Evolutionary conservation across 2,329 filamentous ascomycete genomes (phyloP).

Genomic region (Colletotrichum cuscutae): DNA sequence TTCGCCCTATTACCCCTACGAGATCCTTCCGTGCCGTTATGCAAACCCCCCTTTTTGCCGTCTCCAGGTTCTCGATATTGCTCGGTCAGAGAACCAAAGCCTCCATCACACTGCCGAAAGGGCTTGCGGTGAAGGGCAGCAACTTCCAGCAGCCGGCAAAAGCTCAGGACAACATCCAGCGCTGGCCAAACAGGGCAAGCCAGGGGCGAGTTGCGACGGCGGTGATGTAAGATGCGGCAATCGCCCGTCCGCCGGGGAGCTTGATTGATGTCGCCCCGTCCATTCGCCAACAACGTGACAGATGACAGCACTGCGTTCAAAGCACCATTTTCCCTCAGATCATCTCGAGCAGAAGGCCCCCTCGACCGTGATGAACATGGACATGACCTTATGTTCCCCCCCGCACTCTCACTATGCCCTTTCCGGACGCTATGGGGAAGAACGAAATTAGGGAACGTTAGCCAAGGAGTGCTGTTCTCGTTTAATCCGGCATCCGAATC

Average conservation of each 20-base stretch:
- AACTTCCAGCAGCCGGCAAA: too few species aligned
- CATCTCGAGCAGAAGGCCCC: too few species aligned
- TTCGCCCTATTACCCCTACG: background rate
- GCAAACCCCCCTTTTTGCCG: background rate
- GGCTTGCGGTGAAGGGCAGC: background rate
- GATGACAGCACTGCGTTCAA: background rate
- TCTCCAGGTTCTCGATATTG: background rate
- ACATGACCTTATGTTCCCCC: too few species aligned
- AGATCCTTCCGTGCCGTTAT: conserved; percentile 1
- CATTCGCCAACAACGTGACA: conserved; percentile 1
- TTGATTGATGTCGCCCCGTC: background rate
- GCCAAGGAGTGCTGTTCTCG: background rate
- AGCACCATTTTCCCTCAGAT: background rate
- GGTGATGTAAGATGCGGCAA: conserved; percentile 32
- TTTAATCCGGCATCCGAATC: too few species aligned
- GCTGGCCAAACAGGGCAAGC: background rate
- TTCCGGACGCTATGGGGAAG: too few species aligned
- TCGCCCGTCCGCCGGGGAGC: conserved; percentile 8
- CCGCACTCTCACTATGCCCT: background rate
- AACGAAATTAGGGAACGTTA: background rate
- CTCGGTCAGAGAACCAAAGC: background rate
- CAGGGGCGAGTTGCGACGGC: background rate
- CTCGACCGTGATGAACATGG: too few species aligned
- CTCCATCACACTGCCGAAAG: background rate
- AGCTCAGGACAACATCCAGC: background rate